A percentile compares a stretch with the other conserved stretches of the same genome.
Evolutionary conservation across 2,329 filamentous ascomycete species (phyloP).

Genomic region (Monilinia fructicola): DNA sequence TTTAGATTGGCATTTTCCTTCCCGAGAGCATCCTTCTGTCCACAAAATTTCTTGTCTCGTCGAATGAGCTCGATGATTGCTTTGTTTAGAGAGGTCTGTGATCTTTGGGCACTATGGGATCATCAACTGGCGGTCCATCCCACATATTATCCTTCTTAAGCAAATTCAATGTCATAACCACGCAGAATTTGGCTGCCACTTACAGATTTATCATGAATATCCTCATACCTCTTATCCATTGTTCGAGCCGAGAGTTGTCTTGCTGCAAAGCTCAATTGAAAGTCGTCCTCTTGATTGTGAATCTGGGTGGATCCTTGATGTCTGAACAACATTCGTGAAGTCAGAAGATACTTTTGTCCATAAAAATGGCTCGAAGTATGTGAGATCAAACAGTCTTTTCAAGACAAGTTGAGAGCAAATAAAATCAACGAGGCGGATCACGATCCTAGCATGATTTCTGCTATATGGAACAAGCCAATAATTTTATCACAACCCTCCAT

Average conservation of each 20-base stretch:
- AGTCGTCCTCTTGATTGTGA: background rate
- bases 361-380: background rate
- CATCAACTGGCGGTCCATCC: slow-evolving; percentile 10
- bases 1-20: background rate
- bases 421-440: background rate
- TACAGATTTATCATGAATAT: background rate
- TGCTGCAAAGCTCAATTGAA: background rate
- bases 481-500: background rate
- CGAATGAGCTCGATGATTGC: background rate
- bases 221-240: background rate
- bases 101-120: background rate
- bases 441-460: background rate
- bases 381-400: background rate
- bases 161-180: background rate
- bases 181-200: background rate
- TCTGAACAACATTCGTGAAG: background rate
- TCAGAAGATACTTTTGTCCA: background rate
- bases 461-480: background rate
- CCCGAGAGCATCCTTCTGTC: background rate
- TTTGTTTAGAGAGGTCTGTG: background rate
- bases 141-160: background rate
- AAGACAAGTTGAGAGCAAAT: background rate
- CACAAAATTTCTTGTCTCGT: background rate
- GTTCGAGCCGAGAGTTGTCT: background rate
- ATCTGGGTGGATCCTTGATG: background rate